phyloP scores from a whole-genome alignment of 140 eudicot genomes.

The Bidens hawaiensis region DNA sequence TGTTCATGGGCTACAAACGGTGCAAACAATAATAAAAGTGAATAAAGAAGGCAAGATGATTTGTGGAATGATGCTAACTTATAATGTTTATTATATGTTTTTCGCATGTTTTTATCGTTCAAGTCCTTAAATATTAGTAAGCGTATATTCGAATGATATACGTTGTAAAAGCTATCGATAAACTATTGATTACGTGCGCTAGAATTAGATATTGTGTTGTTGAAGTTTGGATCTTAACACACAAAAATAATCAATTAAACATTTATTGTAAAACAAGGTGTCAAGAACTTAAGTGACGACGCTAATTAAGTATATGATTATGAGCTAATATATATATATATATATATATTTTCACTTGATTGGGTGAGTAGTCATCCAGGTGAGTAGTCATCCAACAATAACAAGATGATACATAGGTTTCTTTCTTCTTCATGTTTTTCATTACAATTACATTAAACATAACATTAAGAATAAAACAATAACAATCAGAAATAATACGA shows the following conservation, averaged over 20 bases:
- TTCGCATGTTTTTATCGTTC: conserved; percentile 7
- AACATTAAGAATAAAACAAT: neutral
- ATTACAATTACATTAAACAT: neutral
- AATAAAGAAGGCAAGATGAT: neutral
- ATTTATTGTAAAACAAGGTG: neutral
- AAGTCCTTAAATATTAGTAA: neutral
- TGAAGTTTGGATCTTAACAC: neutral
- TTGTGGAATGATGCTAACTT: conserved; percentile 1
- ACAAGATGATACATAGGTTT: neutral
- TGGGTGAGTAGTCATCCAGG: too few species aligned
- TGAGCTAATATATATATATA: too few species aligned
- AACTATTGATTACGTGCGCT: neutral
- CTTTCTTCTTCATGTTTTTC: neutral
- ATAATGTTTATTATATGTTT: neutral
- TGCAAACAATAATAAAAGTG: neutral
- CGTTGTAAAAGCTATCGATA: neutral
- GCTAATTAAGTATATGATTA: neutral
- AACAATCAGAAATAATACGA: too few species aligned
- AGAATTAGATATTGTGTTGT: neutral
- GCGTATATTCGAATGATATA: neutral
- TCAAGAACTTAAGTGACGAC: neutral
- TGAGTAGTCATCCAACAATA: neutral
- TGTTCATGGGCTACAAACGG: conserved; percentile 25
- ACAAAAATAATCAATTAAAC: neutral
- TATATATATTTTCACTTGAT: neutral